These are phyloP conservation scores for Colletotrichum acutatum DNA, from an alignment of 2,329 filamentous ascomycete genomes.

Conservation along the genomic window DNA sequence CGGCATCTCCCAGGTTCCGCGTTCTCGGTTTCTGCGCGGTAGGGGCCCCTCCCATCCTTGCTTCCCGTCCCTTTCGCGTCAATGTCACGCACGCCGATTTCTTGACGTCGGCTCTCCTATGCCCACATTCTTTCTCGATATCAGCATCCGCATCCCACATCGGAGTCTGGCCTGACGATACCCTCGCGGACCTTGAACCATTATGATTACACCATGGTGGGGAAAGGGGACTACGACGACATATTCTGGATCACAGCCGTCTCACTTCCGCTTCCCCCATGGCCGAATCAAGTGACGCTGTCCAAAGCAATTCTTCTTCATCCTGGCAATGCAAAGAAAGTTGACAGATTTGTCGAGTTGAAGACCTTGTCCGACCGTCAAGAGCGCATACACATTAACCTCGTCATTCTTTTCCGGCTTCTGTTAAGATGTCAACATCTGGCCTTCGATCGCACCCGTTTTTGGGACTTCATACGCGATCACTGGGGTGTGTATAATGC, in stretches of 20 bases:
- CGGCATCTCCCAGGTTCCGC: neutral
- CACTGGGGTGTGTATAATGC: neutral
- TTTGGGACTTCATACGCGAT: constrained; percentile 9
- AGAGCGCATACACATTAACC: constrained; percentile 12
- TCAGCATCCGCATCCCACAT: neutral
- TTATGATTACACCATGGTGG: neutral
- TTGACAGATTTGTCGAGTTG: neutral
- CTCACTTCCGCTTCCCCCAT: constrained; percentile 2
- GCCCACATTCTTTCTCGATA: neutral
- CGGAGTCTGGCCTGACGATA: neutral
- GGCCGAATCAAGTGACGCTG: neutral
- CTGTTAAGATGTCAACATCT: constrained; percentile 8
- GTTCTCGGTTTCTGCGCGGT: neutral
- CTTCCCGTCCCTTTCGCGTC: neutral
- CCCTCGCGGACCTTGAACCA: neutral
- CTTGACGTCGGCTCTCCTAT: neutral
- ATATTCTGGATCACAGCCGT: constrained; percentile 15
- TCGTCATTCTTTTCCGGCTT: constrained; percentile 26
- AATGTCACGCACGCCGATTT: neutral
- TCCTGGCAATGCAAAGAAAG: neutral
- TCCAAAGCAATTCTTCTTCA: constrained; percentile 6
- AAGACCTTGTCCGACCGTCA: neutral
- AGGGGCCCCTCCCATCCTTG: neutral
- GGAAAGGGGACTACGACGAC: neutral
- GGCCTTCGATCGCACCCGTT: constrained; percentile 7